Base-by-base conservation (phyloP, 2,329 filamentous ascomycete genomes). In the Colletotrichum filicis region DNA sequence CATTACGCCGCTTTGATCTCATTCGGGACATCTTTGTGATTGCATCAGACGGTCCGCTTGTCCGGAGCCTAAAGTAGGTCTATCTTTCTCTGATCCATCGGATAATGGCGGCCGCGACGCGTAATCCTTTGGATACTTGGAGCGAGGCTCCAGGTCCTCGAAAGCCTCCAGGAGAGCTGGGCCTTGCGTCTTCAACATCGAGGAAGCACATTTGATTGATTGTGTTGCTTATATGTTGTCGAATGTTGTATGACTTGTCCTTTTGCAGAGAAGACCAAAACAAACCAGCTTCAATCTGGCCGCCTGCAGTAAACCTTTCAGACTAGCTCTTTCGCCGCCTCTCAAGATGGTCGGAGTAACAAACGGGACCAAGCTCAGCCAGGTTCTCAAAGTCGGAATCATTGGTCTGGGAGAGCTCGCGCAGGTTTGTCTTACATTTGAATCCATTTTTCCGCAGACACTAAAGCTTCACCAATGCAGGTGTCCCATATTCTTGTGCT, bases 401-500 rank as follows among this genome's bases (percentile, higher is more conserved):
- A 49, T 49, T 19, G 42, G 42, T 22, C 2, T 49, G 42, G 42
- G 42, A 49, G 42, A 49, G 42, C 42, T 49, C 19, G 42, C 42
- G 7, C 42, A 49, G 42, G 42, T 49, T 49, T 49, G 42, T 49
- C 42, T 49, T 11, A 49, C 42, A 35, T 22, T 11, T 8, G 19
- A 49, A 49, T 8, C 11, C 42, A 49, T n/a, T 9, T n/a, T 22
- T 8, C 7, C 8, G 8, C 42, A 49, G 42, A 49, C 6, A n/a
- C 42, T 30, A 4, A 59, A 22, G 7, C 22, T 16, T 14, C 14
- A 1, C 35, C n/a, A 24, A n/a, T n/a, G 4, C 85, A 90, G 78
- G 85, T 88, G 37, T 83, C 86, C 46, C 89, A 91, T 76, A 84
- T 91, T 11, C 87, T 87, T 0, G 84, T 82, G 3, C 76, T 91